A percentile compares a stretch with the other conserved stretches of the same genome.
phyloP scores from a whole-genome alignment of 768 basidiomycete genomes.

The Mycena galopus region DNA sequence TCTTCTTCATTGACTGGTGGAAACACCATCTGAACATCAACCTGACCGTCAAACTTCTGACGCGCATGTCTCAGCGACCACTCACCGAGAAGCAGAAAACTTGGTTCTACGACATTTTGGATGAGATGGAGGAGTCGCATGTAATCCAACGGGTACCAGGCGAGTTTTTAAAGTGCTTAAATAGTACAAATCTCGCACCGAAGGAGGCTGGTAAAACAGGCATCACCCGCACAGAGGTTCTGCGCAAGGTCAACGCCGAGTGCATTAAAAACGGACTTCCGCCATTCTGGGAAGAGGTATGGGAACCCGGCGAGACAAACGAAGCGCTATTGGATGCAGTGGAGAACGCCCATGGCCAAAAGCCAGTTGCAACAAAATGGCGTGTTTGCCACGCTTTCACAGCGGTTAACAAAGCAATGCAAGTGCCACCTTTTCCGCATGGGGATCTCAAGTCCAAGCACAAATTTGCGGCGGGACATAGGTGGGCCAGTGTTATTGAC shows the following conservation, averaged over 20 bases:
- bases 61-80: constrained; percentile 14
- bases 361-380: constrained; percentile 7
- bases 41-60: neutral
- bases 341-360: neutral
- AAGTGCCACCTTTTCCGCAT: constrained; percentile 47
- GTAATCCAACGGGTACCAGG: constrained; percentile 7
- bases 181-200: constrained; percentile 16
- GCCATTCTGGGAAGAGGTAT: constrained; percentile 21
- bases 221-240: constrained; percentile 5
- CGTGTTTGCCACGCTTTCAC: constrained; percentile 16
- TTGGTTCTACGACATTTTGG: constrained; percentile 18
- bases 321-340: constrained; percentile 10
- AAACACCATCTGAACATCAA: constrained; percentile 22
- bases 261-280: constrained; percentile 9
- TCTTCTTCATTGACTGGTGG: constrained; percentile 23
- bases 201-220: constrained; percentile 25
- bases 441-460: constrained; percentile 56
- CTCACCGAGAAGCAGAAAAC: constrained; percentile 18
- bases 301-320: constrained; percentile 11
- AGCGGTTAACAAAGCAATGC: constrained; percentile 5
- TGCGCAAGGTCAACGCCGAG: constrained; percentile 16
- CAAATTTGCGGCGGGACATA: constrained; percentile 48
- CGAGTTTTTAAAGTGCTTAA: constrained; percentile 10
- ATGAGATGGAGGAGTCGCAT: constrained; percentile 16
- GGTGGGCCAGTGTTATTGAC: constrained; percentile 51